Evolutionary conservation across 257 asterid genomes (phyloP).

Genomic region (Solanum gandarillasii): DNA sequence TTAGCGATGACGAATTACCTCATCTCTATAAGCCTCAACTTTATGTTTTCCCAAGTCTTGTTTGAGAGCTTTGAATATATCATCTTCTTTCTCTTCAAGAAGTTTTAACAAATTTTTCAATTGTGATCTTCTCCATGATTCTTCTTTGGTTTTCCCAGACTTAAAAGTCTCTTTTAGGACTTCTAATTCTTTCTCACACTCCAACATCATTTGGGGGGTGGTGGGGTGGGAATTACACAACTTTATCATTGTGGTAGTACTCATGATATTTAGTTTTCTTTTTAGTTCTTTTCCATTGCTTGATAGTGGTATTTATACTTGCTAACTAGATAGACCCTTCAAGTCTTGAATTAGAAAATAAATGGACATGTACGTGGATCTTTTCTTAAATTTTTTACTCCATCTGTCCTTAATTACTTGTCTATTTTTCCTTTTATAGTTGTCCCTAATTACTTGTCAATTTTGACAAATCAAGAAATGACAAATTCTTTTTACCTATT

Average conservation of each 20-base stretch:
- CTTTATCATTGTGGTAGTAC: neutral
- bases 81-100: slow-evolving; percentile 45
- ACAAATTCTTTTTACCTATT: no score
- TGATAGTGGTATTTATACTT: neutral
- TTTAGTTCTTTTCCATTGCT: neutral
- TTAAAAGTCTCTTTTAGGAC: slow-evolving; percentile 41
- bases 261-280: neutral
- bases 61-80: slow-evolving; percentile 37
- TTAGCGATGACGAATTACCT: slow-evolving; percentile 17
- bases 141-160: slow-evolving; percentile 57
- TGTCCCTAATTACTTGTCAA: no score
- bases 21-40: slow-evolving; percentile 63
- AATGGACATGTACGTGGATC: neutral
- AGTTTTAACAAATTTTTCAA: slow-evolving; percentile 31
- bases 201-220: neutral
- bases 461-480: no score
- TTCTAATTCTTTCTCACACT: slow-evolving; percentile 5
- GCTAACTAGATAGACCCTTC: neutral
- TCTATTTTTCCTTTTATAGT: no score
- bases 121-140: slow-evolving; percentile 65
- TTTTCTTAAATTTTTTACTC: no score
- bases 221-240: neutral
- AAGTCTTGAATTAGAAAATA: neutral
- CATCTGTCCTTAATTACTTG: no score
- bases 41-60: slow-evolving; percentile 69